Evolutionary conservation across 139 green algal genomes (phyloP).

Genomic region (Chlamydomonas schloesseri): DNA sequence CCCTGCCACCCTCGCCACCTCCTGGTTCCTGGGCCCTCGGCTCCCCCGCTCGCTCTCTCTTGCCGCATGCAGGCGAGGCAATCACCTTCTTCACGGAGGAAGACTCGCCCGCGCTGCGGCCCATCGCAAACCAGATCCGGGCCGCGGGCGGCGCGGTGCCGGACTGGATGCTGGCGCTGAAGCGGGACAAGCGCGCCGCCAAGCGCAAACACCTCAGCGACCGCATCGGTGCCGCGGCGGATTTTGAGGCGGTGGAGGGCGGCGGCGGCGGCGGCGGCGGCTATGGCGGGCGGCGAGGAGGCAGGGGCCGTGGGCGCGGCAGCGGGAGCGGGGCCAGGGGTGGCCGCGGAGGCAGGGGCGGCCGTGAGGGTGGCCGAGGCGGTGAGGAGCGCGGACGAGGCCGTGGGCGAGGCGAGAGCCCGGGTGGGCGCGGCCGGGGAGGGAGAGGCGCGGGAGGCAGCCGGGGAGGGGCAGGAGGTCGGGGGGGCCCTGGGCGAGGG

Average conservation of each 20-base stretch:
- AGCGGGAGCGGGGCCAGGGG: not conserved
- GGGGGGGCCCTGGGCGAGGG: no score
- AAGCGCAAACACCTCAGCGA: slow-evolving; percentile 28
- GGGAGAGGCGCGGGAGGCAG: no score
- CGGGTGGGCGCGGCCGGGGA: no score
- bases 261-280: not conserved
- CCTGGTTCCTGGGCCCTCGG: no score
- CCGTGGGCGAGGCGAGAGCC: not conserved
- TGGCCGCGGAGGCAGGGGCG: not conserved
- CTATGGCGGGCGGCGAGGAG: no score
- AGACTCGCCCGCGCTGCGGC: slow-evolving; percentile 74
- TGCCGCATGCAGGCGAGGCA: slow-evolving; percentile 67
- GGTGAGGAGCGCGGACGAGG: not conserved
- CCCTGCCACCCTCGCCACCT: no score
- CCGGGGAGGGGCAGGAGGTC: no score
- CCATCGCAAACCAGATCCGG: slow-evolving; percentile 82
- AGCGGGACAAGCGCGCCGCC: slow-evolving; percentile 55
- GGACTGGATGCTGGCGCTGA: slow-evolving; percentile 84
- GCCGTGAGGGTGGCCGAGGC: not conserved
- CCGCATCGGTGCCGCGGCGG: slow-evolving; percentile 24
- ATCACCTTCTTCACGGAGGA: slow-evolving; percentile 92
- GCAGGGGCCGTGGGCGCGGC: no score
- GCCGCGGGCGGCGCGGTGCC: slow-evolving; percentile 59
- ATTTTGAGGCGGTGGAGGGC: slow-evolving; percentile 11
- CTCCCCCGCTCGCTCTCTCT: not conserved